Base-by-base conservation (phyloP, 352 stramenopile genomes). In the Pythium rishiriense region DNA sequence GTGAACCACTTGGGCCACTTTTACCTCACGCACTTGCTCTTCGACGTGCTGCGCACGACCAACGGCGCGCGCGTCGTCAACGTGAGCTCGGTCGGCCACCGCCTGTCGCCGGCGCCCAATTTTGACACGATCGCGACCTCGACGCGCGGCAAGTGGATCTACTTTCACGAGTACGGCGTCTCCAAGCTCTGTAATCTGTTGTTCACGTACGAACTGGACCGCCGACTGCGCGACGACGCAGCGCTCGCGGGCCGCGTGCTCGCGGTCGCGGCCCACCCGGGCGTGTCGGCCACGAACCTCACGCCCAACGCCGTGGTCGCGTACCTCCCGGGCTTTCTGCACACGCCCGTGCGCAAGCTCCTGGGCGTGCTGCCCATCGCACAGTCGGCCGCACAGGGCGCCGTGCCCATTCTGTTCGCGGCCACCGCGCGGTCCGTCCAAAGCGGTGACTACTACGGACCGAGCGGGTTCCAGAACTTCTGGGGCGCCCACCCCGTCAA, bases 1-100 rank as follows among this genome's bases (percentile, higher is more conserved):
- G 82, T 75, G 31, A 94, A 94, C 66, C 79, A 94, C 58, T 42
- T 94, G 25, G 81, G 76, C 2, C 81, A 90, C 62, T 91, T 94
- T 65, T 70, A 73, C 31, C 58, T 94, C 17, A 91, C 83, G n/a
- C 66, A 64, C 14, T 59, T 81, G 52, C 54, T 93, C 22, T 69
- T 91, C 22, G 69, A 73, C 0, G 24, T 85, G 17, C 66, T 85
- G 5, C 53, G 70, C 31, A 47, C 53, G 19, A 71, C 67, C 19
- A 25, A 41, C 21, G 53, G 59, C 1, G 62, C 79, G 1, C 74
- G 76, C 17, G 62, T 88, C 6, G 73, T 88, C 14, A 78, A 75
- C 46, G 70, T 88, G 19, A 84, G 76, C 39, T 82, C 72, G 25
- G 25, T 68, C 11, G 49, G 50, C 28, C 72, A 79, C 43, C 58